Evolutionary conservation across 768 basidiomycete genomes (phyloP).

Genomic region (Coprinopsis cinerea): DNA sequence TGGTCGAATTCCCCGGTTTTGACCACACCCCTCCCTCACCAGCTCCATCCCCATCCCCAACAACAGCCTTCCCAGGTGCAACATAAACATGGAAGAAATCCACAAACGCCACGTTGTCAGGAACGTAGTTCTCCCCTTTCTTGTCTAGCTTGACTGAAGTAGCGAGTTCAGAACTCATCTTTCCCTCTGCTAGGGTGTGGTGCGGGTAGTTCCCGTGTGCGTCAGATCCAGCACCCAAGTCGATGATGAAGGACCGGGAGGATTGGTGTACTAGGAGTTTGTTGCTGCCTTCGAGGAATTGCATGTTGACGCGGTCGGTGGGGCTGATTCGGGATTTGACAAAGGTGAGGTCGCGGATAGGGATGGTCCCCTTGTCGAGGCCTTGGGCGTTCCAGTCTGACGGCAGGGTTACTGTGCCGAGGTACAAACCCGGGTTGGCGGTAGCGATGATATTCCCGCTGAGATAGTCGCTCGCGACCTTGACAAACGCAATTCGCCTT

Average conservation of each 20-base stretch:
- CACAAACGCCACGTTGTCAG: slow-evolving; percentile 52
- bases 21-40: slow-evolving; percentile 58
- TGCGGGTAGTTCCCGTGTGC: slow-evolving; percentile 43
- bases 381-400: slow-evolving; percentile 13
- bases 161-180: slow-evolving; percentile 52
- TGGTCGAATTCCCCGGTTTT: slow-evolving; percentile 62
- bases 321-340: slow-evolving; percentile 46
- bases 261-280: slow-evolving; percentile 59
- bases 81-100: slow-evolving; percentile 67
- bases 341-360: slow-evolving; percentile 42
- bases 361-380: slow-evolving; percentile 22
- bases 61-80: slow-evolving; percentile 34
- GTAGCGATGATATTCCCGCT: slow-evolving; percentile 65
- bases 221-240: slow-evolving; percentile 38
- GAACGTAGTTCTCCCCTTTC: slow-evolving; percentile 18
- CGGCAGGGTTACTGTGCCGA: slow-evolving; percentile 54
- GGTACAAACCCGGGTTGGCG: slow-evolving; percentile 54
- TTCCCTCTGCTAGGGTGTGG: slow-evolving; percentile 45
- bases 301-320: slow-evolving; percentile 41
- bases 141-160: slow-evolving; percentile 27
- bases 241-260: slow-evolving; percentile 26
- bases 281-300: slow-evolving; percentile 47
- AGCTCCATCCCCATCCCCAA: no score
- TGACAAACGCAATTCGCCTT: slow-evolving; percentile 57
- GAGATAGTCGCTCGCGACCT: slow-evolving; percentile 51